Evolutionary conservation across 2,329 filamentous ascomycete genomes (phyloP).

Genomic region (Diaporthe batatas): DNA sequence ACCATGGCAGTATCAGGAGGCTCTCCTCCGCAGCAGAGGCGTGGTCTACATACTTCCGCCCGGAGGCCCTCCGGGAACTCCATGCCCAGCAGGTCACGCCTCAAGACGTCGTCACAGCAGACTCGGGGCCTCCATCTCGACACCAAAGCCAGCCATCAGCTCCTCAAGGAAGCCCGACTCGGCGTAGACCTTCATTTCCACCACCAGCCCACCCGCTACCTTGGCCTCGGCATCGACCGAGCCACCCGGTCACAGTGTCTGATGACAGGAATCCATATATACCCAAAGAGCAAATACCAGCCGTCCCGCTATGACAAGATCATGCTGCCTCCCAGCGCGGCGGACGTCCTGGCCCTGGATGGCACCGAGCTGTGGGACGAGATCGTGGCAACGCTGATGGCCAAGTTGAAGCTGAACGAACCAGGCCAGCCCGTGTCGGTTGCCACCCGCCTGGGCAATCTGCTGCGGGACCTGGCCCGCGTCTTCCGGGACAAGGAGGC

Average conservation of each 20-base stretch:
- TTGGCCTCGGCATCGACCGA: constrained; percentile 77
- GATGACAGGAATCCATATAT: constrained; percentile 49
- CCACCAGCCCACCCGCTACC: constrained; percentile 58
- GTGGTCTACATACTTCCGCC: constrained; percentile 29
- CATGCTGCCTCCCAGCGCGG: constrained; percentile 52
- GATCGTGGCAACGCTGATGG: constrained; percentile 49
- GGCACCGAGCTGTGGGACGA: not conserved
- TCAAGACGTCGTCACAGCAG: constrained; percentile 4
- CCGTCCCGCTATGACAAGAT: constrained; percentile 62
- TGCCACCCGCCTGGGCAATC: constrained; percentile 53
- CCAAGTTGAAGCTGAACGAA: constrained; percentile 66
- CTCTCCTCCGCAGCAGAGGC: constrained; percentile 10
- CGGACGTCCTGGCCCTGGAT: constrained; percentile 25
- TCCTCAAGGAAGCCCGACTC: constrained; percentile 64
- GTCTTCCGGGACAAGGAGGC: constrained; percentile 64
- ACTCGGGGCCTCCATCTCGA: constrained; percentile 38
- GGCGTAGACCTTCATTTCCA: constrained; percentile 53
- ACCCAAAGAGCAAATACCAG: constrained; percentile 47
- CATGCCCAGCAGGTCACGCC: not conserved
- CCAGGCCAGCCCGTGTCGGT: accelerated
- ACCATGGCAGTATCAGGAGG: not conserved
- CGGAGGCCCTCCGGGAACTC: not conserved
- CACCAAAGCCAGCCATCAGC: constrained; percentile 55
- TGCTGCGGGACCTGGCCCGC: constrained; percentile 67
- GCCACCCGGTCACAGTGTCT: constrained; percentile 73